Percentiles rank a stretch among this genome's conserved stretches.
These are phyloP conservation scores for Trichophyton verrucosum DNA, from an alignment of 2,329 filamentous ascomycete species.

Conservation along the genomic window DNA sequence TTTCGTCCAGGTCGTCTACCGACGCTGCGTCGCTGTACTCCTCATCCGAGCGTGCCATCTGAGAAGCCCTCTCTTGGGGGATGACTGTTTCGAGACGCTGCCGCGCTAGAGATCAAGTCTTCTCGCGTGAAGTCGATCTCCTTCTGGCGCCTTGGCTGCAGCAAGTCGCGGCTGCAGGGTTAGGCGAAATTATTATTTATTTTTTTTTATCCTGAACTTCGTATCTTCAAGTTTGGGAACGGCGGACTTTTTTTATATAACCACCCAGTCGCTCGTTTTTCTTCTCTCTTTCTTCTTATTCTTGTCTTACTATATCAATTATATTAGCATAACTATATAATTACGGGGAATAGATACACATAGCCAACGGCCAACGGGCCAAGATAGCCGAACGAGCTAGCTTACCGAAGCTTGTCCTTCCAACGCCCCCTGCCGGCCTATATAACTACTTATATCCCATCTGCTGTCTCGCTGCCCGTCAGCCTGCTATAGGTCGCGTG, in stretches of 20 bases:
- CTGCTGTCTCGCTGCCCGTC: background rate
- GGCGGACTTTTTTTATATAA: background rate
- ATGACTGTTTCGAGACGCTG: background rate
- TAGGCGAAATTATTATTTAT: background rate
- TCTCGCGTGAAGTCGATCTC: background rate
- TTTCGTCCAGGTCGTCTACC: constrained; percentile 31
- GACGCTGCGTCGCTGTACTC: constrained; percentile 41
- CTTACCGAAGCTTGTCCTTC: background rate
- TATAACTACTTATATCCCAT: background rate
- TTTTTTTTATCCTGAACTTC: background rate
- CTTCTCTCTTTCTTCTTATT: background rate
- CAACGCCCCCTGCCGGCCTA: background rate
- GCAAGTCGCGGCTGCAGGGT: background rate
- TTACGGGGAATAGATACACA: too few species aligned
- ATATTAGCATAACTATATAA: too few species aligned
- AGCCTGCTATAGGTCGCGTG: background rate
- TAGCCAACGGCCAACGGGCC: background rate
- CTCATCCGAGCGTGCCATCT: constrained; percentile 39
- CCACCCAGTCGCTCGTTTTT: background rate
- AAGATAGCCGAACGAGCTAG: background rate
- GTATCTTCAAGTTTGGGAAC: background rate
- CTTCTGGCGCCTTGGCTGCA: constrained; percentile 2
- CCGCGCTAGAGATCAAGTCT: constrained; percentile 1
- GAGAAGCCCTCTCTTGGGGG: background rate
- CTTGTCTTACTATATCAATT: background rate